Conservation (phyloP, 805 yeast genomes). For the Wickerhamomyces sydowiorum region DNA sequence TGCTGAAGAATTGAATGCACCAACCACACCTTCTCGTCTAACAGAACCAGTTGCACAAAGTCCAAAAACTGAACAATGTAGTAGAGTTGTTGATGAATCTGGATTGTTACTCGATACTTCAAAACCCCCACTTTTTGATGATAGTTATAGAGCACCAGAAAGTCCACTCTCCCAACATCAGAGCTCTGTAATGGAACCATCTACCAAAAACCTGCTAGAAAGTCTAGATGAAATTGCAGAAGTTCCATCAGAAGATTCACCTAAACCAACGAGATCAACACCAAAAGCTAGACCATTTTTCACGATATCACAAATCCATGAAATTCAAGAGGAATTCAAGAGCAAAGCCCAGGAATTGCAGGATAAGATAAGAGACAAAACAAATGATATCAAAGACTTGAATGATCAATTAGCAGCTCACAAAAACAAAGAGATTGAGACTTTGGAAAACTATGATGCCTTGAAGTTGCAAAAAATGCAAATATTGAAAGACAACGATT, state of each 20-base stretch:
- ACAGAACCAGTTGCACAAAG: conserved; percentile 26
- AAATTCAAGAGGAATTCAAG: conserved; percentile 21
- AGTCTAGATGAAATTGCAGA: conserved; percentile 4
- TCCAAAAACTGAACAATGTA: conserved; percentile 25
- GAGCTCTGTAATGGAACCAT: conserved; percentile 3
- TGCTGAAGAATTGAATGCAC: background rate
- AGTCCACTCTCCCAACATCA: conserved; percentile 14
- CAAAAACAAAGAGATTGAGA: conserved; percentile 13
- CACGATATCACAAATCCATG: conserved; percentile 22
- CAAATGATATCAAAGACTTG: conserved; percentile 7
- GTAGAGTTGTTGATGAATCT: conserved; percentile 16
- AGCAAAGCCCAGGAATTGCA: conserved; percentile 17
- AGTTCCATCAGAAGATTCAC: conserved; percentile 7
- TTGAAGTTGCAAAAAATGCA: conserved; percentile 15
- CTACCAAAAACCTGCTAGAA: conserved; percentile 5
- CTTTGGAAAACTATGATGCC: conserved; percentile 15
- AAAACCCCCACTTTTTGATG: conserved; percentile 17
- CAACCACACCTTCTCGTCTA: conserved; percentile 23
- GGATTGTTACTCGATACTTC: conserved; percentile 12
- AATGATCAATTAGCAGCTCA: conserved; percentile 10
- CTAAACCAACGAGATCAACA: conserved; percentile 6
- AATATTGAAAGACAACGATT: conserved; percentile 11
- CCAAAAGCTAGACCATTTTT: conserved; percentile 23
- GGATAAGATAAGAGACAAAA: conserved; percentile 14
- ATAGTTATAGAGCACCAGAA: conserved; percentile 8